Evolutionary conservation across 805 yeast genomes (phyloP).

Genomic region (Maudiozyma barnettii): DNA sequence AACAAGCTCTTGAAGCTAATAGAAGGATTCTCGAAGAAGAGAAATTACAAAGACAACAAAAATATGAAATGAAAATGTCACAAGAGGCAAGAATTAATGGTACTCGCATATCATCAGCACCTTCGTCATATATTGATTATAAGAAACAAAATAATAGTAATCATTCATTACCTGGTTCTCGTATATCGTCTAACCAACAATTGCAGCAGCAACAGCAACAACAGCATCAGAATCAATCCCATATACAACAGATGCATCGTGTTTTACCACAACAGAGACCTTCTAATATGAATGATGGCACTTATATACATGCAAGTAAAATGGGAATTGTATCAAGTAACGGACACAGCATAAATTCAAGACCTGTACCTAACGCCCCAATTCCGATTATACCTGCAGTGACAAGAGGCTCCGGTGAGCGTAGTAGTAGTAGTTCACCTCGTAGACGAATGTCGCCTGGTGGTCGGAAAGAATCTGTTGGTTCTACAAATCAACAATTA

Average conservation of each 20-base stretch:
- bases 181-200: not conserved
- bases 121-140: slow-evolving; percentile 4
- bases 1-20: slow-evolving; percentile 27
- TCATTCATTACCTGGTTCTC: not conserved
- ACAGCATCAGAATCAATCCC: too few species aligned
- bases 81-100: slow-evolving; percentile 6
- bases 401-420: not conserved
- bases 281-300: not conserved
- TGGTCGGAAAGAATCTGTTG: not conserved
- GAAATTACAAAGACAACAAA: slow-evolving; percentile 16
- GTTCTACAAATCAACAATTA: not conserved
- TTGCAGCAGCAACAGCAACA: not conserved
- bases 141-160: not conserved
- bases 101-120: slow-evolving; percentile 15
- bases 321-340: not conserved
- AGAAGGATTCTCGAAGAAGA: slow-evolving; percentile 21
- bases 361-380: not conserved
- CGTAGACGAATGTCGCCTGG: slow-evolving; percentile 5
- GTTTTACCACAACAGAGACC: slow-evolving; percentile 1
- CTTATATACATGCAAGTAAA: not conserved
- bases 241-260: not conserved
- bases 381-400: not conserved
- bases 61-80: slow-evolving; percentile 8
- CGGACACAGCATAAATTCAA: not conserved
- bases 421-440: not conserved